Base-by-base conservation (phyloP, 1,284 basidiomycete genomes). In the Puccinia triticina region DNA sequence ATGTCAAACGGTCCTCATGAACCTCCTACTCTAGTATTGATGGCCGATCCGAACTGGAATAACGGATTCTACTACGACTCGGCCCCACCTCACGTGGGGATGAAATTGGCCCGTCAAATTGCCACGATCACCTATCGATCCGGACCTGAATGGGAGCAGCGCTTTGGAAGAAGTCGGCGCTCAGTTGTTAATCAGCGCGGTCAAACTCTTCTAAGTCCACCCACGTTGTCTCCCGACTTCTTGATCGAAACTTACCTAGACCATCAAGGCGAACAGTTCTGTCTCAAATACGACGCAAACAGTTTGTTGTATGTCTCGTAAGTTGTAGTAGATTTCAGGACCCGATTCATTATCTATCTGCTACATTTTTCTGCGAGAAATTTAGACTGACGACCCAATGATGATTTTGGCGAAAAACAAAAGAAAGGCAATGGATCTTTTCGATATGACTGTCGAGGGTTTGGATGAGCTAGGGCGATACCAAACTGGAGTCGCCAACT, bases 11-110 rank as follows among this genome's bases (percentile, higher is more conserved):
- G 14, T 29, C 16, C 26, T 4, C 23, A 50, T 75, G 40, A 34
- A 46, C 32, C 48, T 46, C 40, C n/a, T n/a, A n/a, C n/a, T n/a
- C n/a, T 84, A 95, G 96, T 99, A 16, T 91, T 99, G 77, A 99
- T 99, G 96, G 92, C 95, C 8, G 96, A 99, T 88, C 96, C 96
- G 0, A 98, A 99, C 85, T 99, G 96, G 97, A 99, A 99, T 84
- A 92, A 95, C 59, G 96, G 97, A 0, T 98, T 96, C 87, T 99
- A 99, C 88, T 99, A 99, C 86, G 85, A 84, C 57, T 90, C 90
- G n/a, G 87, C 96, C 18, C 97, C 96, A 0, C 96, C 96, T 2
- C 97, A 99, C 87, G 94, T 92, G 1, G 96, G 96, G 34, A 98
- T 99, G 95, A 99, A 99, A 88, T 91, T 99, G 48, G 97, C 96